Base-by-base conservation (phyloP, 2,329 filamentous ascomycete genomes). In the Dactylellina sp. region DNA sequence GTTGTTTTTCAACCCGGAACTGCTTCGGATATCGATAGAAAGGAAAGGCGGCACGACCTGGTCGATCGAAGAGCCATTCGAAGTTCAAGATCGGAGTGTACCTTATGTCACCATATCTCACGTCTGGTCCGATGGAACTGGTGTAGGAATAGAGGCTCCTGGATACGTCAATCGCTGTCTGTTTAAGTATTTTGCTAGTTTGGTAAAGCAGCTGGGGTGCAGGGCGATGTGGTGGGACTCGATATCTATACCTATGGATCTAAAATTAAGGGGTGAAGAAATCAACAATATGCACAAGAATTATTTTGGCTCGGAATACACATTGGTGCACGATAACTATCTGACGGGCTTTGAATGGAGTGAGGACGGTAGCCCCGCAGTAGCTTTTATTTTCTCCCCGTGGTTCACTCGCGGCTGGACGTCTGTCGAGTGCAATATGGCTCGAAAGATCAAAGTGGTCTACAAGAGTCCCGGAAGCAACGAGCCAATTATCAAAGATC, bases 171-270 rank as follows among this genome's bases (percentile, higher is more conserved):
- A 80, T 24, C 12, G 53, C 5, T 80, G 79, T 32, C 70, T 80
- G 1, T 77, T 76, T 32, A 24, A 75, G 6, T 77, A 77, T 52
- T 80, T 80, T 18, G 52, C 56, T 0, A 20, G 50, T 1, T 68
- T 79, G 35, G 76, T 76, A 4, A 49, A 39, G 6, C 24, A 49
- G 7, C 63, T 76, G 1, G 28, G 66, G 3, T 79, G 76, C 42
- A 22, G 75, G 18, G 78, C 78, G 7, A 76, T 80, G n/a, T 80
- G 78, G 79, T 80, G 79, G 79, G 78, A 80, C 56, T 76, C 78
- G 7, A 75, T 80, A 7, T 79, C 68, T 7, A 76, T 79, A 20
- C 78, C 79, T 1, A 63, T 39, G 11, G 75, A 76, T 7, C 61
- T 68, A 6, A 28, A 46, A 2, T 62, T 70, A 12, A 74, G 75